These are phyloP conservation scores for Zea luxurians DNA, from an alignment of 176 grass and related monocot species.

Conservation along the genomic window DNA sequence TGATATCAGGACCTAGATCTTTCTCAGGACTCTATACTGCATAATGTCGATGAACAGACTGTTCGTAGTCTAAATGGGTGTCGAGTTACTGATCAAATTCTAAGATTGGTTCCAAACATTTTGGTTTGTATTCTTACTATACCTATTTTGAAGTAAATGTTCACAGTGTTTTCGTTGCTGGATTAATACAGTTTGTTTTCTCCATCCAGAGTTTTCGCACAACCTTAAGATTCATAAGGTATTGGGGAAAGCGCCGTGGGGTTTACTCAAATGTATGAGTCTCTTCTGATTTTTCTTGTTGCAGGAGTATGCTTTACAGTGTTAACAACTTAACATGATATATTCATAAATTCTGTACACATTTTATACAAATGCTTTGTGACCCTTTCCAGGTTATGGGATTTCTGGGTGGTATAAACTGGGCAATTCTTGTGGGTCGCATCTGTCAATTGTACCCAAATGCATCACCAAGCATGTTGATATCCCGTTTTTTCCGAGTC, in stretches of 20 bases:
- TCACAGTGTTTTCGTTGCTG: neutral
- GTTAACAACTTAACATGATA: neutral
- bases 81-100: constrained; percentile 89
- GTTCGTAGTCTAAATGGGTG: constrained; percentile 91
- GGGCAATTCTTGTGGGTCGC: constrained; percentile 89
- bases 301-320: constrained; percentile 20
- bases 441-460: constrained; percentile 97
- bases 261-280: constrained; percentile 91
- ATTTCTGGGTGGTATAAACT: constrained; percentile 99
- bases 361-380: constrained; percentile 25
- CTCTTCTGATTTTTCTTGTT: constrained; percentile 17
- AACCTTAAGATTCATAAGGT: constrained; percentile 89
- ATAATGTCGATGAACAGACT: constrained; percentile 91
- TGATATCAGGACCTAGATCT: constrained; percentile 77
- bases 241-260: constrained; percentile 79
- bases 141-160: constrained; percentile 20
- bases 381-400: constrained; percentile 69
- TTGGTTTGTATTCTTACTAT: constrained; percentile 42
- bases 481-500: constrained; percentile 91
- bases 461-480: constrained; percentile 77
- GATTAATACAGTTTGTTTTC: constrained; percentile 31
- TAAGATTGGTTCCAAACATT: constrained; percentile 82
- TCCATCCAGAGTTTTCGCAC: constrained; percentile 74
- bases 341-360: neutral
- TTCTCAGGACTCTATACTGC: constrained; percentile 84